phyloP scores from a whole-genome alignment of 164 flowering plant species.

The Stephania yunnanensis region DNA sequence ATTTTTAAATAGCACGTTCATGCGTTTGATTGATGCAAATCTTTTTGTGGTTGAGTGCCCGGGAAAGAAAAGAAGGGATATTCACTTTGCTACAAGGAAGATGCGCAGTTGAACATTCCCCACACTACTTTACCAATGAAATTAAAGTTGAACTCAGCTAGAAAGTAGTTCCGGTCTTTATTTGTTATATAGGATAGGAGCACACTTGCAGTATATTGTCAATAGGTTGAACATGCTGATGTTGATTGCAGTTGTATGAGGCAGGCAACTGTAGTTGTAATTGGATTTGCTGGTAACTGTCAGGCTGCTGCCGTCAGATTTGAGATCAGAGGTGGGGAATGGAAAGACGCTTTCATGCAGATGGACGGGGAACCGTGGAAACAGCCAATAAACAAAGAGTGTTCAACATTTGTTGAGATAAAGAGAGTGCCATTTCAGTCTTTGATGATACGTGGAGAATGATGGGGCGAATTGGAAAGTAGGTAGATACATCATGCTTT shows the following conservation, averaged over 20 bases:
- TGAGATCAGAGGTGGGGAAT: conserved; percentile 90
- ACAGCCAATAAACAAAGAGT: conserved; percentile 62
- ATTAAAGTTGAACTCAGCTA: too few relatives aligned
- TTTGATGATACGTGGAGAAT: conserved; percentile 54
- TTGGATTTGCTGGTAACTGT: background rate
- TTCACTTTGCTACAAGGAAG: too few relatives aligned
- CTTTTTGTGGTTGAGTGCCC: background rate
- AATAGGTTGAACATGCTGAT: too few relatives aligned
- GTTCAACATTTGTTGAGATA: conserved; percentile 81
- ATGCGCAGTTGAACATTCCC: too few relatives aligned
- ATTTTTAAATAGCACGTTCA: background rate
- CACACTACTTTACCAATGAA: too few relatives aligned
- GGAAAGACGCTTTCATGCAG: conserved; percentile 78
- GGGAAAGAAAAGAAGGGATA: background rate
- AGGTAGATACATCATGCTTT: background rate
- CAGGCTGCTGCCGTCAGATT: conserved; percentile 87
- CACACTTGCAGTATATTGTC: too few relatives aligned
- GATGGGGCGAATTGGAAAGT: background rate
- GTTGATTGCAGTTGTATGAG: too few relatives aligned
- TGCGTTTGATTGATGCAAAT: background rate
- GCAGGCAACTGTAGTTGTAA: background rate
- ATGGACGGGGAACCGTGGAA: conserved; percentile 99
- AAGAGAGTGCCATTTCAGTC: conserved; percentile 74
- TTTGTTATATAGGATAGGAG: too few relatives aligned
- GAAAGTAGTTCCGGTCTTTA: too few relatives aligned